Evolutionary conservation across 768 basidiomycete species (phyloP).

Genomic region (Leccinum uliginosum): DNA sequence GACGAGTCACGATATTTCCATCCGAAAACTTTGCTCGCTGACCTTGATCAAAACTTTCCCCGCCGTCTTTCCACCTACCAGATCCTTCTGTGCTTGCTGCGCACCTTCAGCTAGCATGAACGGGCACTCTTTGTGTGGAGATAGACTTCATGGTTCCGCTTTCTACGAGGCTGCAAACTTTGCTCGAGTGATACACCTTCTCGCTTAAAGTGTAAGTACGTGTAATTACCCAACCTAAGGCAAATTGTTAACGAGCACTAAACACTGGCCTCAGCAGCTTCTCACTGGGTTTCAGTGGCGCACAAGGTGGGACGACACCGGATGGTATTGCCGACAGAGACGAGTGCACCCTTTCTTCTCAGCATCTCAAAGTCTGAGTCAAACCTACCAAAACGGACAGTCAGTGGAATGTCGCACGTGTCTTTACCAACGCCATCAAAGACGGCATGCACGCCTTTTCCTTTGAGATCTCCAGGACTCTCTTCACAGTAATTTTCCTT

Average conservation of each 20-base stretch:
- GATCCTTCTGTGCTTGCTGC: slow-evolving; percentile 70
- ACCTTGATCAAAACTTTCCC: slow-evolving; percentile 88
- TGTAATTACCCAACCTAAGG: slow-evolving; percentile 65
- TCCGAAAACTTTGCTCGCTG: slow-evolving; percentile 10
- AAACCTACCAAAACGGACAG: slow-evolving; percentile 42
- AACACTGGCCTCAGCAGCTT: slow-evolving; percentile 72
- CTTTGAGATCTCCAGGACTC: slow-evolving; percentile 70
- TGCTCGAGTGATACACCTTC: slow-evolving; percentile 54
- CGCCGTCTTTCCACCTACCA: slow-evolving; percentile 69
- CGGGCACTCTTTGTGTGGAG: slow-evolving; percentile 72
- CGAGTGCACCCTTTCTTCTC: slow-evolving; percentile 83
- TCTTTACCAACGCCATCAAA: slow-evolving; percentile 98
- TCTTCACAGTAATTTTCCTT: slow-evolving; percentile 66
- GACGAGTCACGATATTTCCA: too few species aligned
- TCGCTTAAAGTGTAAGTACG: slow-evolving; percentile 74
- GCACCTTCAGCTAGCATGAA: slow-evolving; percentile 84
- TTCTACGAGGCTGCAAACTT: slow-evolving; percentile 59
- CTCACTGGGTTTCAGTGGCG: slow-evolving; percentile 63
- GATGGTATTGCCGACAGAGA: slow-evolving; percentile 92
- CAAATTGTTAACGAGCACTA: slow-evolving; percentile 6
- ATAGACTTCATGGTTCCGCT: slow-evolving; percentile 60
- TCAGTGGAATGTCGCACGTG: slow-evolving; percentile 47
- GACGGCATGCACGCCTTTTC: slow-evolving; percentile 78
- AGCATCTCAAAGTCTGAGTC: slow-evolving; percentile 78
- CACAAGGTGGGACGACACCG: slow-evolving; percentile 73